These are phyloP conservation scores for Phyllosticta citribraziliensis DNA, from an alignment of 2,329 filamentous ascomycete species.

Conservation along the genomic window DNA sequence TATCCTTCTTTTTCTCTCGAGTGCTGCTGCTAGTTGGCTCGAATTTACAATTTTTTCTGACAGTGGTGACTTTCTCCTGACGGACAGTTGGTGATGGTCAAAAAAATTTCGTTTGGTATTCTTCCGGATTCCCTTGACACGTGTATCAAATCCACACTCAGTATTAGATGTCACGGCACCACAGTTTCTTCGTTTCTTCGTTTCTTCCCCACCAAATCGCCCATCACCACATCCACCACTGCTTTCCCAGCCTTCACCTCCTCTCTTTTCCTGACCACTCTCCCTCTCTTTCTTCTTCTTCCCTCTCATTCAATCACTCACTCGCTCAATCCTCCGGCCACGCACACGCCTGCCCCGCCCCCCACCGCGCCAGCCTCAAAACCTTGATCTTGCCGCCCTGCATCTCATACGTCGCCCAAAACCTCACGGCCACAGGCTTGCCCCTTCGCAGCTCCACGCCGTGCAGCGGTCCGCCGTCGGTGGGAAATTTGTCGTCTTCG, in stretches of 20 bases:
- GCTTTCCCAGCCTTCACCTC: too few relatives aligned
- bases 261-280: too few relatives aligned
- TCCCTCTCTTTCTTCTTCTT: neutral
- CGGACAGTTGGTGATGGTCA: neutral
- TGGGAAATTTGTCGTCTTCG: neutral
- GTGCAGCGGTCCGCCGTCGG: neutral
- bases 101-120: neutral
- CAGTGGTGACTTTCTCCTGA: neutral
- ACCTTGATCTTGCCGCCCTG: neutral
- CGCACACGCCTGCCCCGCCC: neutral
- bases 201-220: too few relatives aligned
- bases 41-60: neutral
- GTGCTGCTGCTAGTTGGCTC: neutral
- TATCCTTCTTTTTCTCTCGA: neutral
- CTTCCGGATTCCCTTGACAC: too few relatives aligned
- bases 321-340: neutral
- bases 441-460: neutral
- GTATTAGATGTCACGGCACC: too few relatives aligned
- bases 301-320: too few relatives aligned
- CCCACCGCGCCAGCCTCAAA: neutral
- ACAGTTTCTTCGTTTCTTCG: too few relatives aligned
- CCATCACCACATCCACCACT: too few relatives aligned
- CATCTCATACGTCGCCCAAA: neutral
- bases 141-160: too few relatives aligned
- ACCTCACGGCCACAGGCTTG: neutral